Conservation (phyloP, 169 alveolate genomes). For the Cyclospora cayetanensis region DNA sequence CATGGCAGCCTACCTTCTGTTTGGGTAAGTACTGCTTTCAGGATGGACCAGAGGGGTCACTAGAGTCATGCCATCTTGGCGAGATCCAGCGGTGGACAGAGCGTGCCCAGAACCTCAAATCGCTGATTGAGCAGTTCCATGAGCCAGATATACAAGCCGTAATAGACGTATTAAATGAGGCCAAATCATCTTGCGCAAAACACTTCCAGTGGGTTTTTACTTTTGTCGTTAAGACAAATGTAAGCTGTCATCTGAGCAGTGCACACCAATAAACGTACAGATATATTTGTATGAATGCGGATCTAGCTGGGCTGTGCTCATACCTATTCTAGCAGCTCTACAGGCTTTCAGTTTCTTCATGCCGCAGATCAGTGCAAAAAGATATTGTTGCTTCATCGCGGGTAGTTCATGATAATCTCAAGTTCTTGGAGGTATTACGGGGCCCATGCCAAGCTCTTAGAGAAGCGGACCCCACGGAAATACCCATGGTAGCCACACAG, state of each 20-base stretch:
- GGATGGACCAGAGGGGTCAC: slow-evolving; percentile 80
- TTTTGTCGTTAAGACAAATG: too few species aligned
- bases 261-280: too few species aligned
- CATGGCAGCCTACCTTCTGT: too few species aligned
- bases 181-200: slow-evolving; percentile 88
- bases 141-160: slow-evolving; percentile 87
- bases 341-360: neutral
- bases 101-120: slow-evolving; percentile 87
- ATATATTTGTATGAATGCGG: too few species aligned
- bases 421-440: slow-evolving; percentile 86
- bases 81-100: slow-evolving; percentile 93
- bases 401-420: slow-evolving; percentile 89
- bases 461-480: slow-evolving; percentile 88
- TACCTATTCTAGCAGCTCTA: neutral
- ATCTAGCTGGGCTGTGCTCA: too few species aligned
- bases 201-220: slow-evolving; percentile 83
- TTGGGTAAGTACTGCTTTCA: too few species aligned
- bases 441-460: slow-evolving; percentile 90
- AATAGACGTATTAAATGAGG: slow-evolving; percentile 84
- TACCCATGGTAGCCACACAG: slow-evolving; percentile 88
- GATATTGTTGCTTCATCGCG: slow-evolving; percentile 86
- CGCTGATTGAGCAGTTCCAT: slow-evolving; percentile 87
- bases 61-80: slow-evolving; percentile 91
- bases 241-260: too few species aligned
- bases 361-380: slow-evolving; percentile 82